Percentiles rank a stretch among this genome's conserved stretches.
These are phyloP conservation scores for Ophiocytium majus DNA, from an alignment of 352 stramenopile species.

Conservation along the genomic window DNA sequence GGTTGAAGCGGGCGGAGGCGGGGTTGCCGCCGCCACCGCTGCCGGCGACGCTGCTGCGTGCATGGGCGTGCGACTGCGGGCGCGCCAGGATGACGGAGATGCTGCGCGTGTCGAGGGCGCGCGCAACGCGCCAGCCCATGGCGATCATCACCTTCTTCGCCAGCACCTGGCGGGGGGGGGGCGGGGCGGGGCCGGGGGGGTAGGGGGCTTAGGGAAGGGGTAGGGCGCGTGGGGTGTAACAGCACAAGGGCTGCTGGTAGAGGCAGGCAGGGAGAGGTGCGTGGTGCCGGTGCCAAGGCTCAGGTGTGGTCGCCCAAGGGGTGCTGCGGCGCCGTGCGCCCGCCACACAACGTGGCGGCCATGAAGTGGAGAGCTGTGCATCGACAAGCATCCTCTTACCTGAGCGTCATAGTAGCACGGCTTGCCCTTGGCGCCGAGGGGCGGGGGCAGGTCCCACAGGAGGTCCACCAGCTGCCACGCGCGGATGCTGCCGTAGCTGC, in stretches of 20 bases:
- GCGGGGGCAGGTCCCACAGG: constrained; percentile 28
- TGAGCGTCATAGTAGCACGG: constrained; percentile 26
- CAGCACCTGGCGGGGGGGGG: constrained; percentile 25
- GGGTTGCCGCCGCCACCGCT: background rate
- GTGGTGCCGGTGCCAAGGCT: too few species aligned
- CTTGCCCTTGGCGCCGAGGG: constrained; percentile 12
- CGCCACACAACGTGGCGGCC: too few species aligned
- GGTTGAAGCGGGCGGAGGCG: background rate
- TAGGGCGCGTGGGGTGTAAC: too few species aligned
- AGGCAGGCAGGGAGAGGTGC: too few species aligned
- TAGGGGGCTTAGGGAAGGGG: background rate
- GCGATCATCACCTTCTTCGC: constrained; percentile 30
- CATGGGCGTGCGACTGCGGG: background rate
- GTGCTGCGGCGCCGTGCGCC: too few species aligned
- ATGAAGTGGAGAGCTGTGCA: too few species aligned
- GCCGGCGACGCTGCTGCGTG: too few species aligned
- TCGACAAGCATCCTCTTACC: too few species aligned
- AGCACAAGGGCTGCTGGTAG: too few species aligned
- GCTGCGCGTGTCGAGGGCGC: background rate
- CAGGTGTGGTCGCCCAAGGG: too few species aligned
- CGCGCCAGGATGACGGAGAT: background rate
- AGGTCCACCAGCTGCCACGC: constrained; percentile 32
- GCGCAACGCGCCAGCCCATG: background rate
- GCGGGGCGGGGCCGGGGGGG: too few species aligned
- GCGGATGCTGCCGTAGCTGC: constrained; percentile 33